These are phyloP conservation scores for Hypoxylon sp. DNA, from an alignment of 2,329 filamentous ascomycete species.

Conservation along the genomic window DNA sequence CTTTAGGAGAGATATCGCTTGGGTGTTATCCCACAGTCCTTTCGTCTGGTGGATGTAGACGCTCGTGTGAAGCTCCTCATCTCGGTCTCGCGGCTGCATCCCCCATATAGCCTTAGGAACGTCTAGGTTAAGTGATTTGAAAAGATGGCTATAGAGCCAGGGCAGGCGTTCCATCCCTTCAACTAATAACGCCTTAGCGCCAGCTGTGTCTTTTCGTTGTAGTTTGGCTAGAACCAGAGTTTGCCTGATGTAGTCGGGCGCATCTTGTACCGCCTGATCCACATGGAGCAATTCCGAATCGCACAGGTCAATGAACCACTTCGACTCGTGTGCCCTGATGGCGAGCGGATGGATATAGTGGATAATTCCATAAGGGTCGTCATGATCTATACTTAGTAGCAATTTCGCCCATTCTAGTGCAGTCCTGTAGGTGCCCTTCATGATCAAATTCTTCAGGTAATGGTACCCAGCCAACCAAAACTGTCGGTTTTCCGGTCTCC, in stretches of 20 bases:
- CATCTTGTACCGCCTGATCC: constrained; percentile 57
- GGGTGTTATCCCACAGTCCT: constrained; percentile 87
- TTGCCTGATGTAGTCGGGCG: constrained; percentile 77
- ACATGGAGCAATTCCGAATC: constrained; percentile 62
- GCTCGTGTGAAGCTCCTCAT: constrained; percentile 78
- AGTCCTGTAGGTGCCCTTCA: constrained; percentile 94
- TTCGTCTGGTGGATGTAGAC: constrained; percentile 84
- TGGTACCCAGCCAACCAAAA: constrained; percentile 92
- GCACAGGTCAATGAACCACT: constrained; percentile 81
- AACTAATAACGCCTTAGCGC: constrained; percentile 75
- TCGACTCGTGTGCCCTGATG: constrained; percentile 81
- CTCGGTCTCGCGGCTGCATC: constrained; percentile 73
- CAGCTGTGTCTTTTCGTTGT: constrained; percentile 75
- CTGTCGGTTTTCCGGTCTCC: constrained; percentile 88
- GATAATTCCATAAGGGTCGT: constrained; percentile 86
- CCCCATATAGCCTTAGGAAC: constrained; percentile 89
- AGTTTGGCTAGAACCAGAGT: constrained; percentile 83
- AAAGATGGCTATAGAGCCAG: constrained; percentile 87
- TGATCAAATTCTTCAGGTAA: constrained; percentile 86
- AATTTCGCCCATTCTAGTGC: constrained; percentile 95
- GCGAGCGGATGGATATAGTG: constrained; percentile 88
- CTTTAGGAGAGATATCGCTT: constrained; percentile 76
- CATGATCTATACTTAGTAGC: constrained; percentile 79
- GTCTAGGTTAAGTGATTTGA: constrained; percentile 84
- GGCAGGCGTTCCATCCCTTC: constrained; percentile 81